Conservation (phyloP, 306 rosid genomes). For the Crotalaria pallida region DNA sequence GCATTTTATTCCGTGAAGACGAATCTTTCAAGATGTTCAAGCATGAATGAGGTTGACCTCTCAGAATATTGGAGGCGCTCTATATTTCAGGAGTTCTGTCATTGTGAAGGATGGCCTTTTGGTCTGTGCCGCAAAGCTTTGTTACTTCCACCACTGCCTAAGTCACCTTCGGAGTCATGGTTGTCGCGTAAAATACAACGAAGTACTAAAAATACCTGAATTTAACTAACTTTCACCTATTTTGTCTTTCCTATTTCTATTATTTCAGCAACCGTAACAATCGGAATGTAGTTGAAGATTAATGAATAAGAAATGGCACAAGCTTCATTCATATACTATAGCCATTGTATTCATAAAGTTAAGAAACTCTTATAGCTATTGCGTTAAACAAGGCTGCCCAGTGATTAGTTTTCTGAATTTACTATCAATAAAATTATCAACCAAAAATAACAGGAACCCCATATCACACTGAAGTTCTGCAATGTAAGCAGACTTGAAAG, state of each 20-base stretch:
- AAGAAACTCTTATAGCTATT: not conserved
- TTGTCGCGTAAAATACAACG: conserved; percentile 52
- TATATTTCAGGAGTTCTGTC: conserved; percentile 63
- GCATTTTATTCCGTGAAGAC: conserved; percentile 57
- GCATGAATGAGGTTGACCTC: conserved; percentile 52
- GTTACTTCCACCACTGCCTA: conserved; percentile 94
- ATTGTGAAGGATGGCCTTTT: conserved; percentile 94
- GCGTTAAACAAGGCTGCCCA: not conserved
- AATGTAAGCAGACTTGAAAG: not conserved
- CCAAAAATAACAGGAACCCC: not conserved
- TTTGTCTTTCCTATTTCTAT: not conserved
- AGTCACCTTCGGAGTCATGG: conserved; percentile 79
- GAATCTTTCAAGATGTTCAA: conserved; percentile 62
- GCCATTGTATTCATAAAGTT: not conserved
- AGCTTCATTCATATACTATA: not conserved
- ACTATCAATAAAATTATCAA: not conserved
- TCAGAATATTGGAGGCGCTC: conserved; percentile 48
- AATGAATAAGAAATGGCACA: conserved; percentile 2
- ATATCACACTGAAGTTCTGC: not conserved
- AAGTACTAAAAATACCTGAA: conserved; percentile 19
- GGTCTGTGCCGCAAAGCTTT: conserved; percentile 78
- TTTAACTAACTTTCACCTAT: not conserved
- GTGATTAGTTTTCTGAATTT: not conserved
- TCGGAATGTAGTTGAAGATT: conserved; percentile 4
- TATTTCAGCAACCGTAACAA: not conserved